These are phyloP conservation scores for Thelonectria olida DNA, from an alignment of 2,329 filamentous ascomycete genomes.

Conservation along the genomic window DNA sequence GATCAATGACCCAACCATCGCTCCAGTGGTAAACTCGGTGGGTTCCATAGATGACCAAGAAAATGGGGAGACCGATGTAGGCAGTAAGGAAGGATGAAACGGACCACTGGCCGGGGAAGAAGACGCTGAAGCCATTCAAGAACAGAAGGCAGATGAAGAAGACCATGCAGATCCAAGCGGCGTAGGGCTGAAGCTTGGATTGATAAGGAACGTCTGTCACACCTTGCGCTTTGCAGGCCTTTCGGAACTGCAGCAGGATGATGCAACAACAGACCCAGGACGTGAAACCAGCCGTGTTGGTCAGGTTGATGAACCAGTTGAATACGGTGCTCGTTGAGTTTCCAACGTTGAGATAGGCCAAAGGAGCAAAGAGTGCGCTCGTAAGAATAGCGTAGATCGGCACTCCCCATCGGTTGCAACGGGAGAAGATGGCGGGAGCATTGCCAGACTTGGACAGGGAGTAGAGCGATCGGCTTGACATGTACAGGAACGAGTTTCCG, in stretches of 20 bases:
- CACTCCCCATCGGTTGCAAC: constrained; percentile 36
- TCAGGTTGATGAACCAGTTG: constrained; percentile 65
- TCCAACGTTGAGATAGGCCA: constrained; percentile 70
- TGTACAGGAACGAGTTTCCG: constrained; percentile 62
- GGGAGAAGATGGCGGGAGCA: constrained; percentile 50
- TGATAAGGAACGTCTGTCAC: constrained; percentile 59
- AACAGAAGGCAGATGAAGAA: constrained; percentile 62
- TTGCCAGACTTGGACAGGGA: constrained; percentile 50
- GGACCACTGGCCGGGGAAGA: constrained; percentile 67
- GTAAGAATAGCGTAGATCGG: constrained; percentile 25
- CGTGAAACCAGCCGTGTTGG: constrained; percentile 60
- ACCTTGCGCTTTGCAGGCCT: constrained; percentile 53
- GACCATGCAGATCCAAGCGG: constrained; percentile 61
- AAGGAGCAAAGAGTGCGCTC: constrained; percentile 56
- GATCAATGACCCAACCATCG: constrained; percentile 4
- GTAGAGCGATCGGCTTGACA: constrained; percentile 52
- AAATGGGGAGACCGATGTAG: constrained; percentile 73
- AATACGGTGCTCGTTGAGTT: constrained; percentile 66
- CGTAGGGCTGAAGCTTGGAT: constrained; percentile 65
- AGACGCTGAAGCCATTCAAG: constrained; percentile 72
- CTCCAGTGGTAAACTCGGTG: constrained; percentile 29
- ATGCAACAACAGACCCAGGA: constrained; percentile 64
- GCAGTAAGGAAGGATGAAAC: constrained; percentile 66
- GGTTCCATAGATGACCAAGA: constrained; percentile 58
- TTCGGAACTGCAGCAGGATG: constrained; percentile 64